Evolutionary conservation across 1,284 basidiomycete genomes (phyloP).

Genomic region (Trichosporon ovoides): DNA sequence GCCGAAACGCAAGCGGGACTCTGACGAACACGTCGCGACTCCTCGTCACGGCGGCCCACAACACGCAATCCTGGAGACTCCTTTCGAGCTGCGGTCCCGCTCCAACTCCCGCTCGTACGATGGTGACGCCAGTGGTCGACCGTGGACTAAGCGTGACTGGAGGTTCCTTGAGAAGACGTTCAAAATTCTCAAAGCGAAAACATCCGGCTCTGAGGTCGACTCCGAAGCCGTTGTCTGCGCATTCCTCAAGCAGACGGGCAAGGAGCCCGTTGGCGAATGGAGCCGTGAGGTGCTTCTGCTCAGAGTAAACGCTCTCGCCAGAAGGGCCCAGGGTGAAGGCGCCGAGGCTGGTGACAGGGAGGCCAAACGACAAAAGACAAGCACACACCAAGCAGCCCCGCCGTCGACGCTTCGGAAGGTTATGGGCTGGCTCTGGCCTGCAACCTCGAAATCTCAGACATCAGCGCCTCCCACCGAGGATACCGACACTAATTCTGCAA

Average conservation of each 20-base stretch:
- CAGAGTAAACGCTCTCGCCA: neutral
- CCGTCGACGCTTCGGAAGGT: neutral
- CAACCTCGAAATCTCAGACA: neutral
- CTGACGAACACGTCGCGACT: neutral
- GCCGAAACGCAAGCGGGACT: slow-evolving; percentile 13
- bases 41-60: too few relatives aligned
- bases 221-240: slow-evolving; percentile 8
- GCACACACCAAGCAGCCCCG: neutral
- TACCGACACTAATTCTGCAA: neutral
- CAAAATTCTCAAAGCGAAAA: neutral
- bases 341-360: neutral
- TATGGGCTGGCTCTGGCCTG: neutral
- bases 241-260: slow-evolving; percentile 9
- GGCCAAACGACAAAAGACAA: neutral
- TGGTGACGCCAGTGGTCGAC: slow-evolving; percentile 1
- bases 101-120: neutral
- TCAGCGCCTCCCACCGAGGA: neutral
- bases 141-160: slow-evolving; percentile 40
- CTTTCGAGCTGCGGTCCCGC: neutral
- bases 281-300: slow-evolving; percentile 6
- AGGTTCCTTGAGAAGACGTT: slow-evolving; percentile 32
- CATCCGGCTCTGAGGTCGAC: slow-evolving; percentile 6
- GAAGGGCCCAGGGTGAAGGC: neutral
- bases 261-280: slow-evolving; percentile 12
- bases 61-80: neutral